Evolutionary conservation across 257 asterid species (phyloP), one percentile per base, ranked within the genome.

Genomic region (Nicotiana obtusifolia): DNA sequence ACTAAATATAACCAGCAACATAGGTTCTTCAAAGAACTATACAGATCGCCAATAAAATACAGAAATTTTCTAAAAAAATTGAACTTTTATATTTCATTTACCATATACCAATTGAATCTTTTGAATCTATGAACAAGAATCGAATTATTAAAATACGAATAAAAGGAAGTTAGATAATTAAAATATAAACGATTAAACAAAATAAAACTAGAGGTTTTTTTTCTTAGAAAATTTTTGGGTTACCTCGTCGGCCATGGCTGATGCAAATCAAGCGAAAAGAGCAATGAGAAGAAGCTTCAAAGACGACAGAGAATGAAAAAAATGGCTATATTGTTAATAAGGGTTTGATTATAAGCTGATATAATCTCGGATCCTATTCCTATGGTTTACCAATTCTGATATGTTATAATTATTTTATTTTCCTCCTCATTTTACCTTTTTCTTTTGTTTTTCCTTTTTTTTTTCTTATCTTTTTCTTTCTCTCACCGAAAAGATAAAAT

Each of bases 201-300:
- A 75, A 49, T 13, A 47, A 73, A 73, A 73, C 9, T 47, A 49
- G 61, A 60, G 79, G 15, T 44, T 11, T 13, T 17, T 71, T 44
- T 71, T 44, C 78, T 26, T 75, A 44, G 10, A 49, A 75, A 7
- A 0, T 0, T 7, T 5, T 52, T 52, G 67, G 3, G 2, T 64
- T 66, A 80, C 83, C 83, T 80, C 82, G 82, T 68, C 79, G 31
- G 83, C 78, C 83, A 80, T 80, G 49, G 78, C n/a, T 80, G 83
- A 80, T 52, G 78, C 62, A 31, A 61, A 49, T 35, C 47, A 59
- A 56, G 19, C 57, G 19, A 41, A 19, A 11, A 26, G 19, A 62
- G 37, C 68, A 62, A 68, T 68, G 56, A n/a, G 31, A n/a, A 44
- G 9, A 75, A 75, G 44, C 62, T 75, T 49, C 64, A 75, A 49